Conservation (phyloP, 257 asterid species). For the Forsythia suspensa region DNA sequence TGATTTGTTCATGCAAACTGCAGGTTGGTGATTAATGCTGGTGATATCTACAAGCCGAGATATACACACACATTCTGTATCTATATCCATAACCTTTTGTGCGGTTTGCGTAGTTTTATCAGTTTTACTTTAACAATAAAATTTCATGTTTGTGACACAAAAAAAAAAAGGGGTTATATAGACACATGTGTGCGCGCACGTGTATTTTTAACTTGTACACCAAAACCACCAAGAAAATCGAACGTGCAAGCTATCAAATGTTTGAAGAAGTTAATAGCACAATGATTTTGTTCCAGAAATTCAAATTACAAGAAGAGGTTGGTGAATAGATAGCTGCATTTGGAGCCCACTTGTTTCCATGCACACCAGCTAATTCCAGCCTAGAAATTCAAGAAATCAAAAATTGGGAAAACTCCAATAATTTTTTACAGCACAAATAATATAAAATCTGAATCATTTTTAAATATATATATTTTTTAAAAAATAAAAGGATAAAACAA, state of each 20-base stretch:
- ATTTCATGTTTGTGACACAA: too few species aligned
- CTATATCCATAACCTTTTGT: too few species aligned
- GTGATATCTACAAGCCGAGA: too few species aligned
- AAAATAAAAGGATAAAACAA: not conserved
- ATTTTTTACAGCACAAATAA: not conserved
- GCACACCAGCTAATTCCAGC: slow-evolving; percentile 25
- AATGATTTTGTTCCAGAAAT: slow-evolving; percentile 44
- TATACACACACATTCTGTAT: too few species aligned
- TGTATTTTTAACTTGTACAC: not conserved
- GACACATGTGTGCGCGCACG: too few species aligned
- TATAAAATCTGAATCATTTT: not conserved
- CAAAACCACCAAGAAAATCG: not conserved
- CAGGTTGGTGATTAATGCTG: too few species aligned
- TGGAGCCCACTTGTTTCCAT: slow-evolving; percentile 40
- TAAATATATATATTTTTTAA: too few species aligned
- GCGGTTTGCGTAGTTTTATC: too few species aligned
- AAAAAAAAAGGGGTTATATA: too few species aligned
- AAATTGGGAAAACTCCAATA: not conserved
- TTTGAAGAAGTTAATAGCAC: not conserved
- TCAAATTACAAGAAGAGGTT: slow-evolving; percentile 33
- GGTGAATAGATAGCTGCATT: slow-evolving; percentile 39
- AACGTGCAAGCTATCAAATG: not conserved
- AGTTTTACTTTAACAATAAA: too few species aligned
- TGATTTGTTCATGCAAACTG: too few species aligned
- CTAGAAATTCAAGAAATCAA: slow-evolving; percentile 1